phyloP scores from a whole-genome alignment of 2,329 filamentous ascomycete species.

The Colletotrichum sp. region DNA sequence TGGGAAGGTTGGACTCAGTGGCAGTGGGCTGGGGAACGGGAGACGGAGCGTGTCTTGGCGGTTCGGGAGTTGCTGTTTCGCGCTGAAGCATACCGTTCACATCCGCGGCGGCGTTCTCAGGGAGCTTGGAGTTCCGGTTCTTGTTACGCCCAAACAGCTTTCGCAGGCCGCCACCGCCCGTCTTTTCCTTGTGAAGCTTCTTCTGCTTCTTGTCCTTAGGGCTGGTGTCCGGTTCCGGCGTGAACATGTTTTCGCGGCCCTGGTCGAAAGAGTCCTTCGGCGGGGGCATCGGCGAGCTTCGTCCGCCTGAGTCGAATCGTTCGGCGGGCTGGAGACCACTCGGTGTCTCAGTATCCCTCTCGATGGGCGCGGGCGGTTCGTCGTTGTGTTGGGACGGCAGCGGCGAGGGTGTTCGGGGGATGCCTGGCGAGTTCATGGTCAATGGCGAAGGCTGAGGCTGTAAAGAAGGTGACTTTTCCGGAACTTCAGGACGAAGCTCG shows the following conservation, averaged over 20 bases:
- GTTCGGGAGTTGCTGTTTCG: slow-evolving; percentile 28
- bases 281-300: slow-evolving; percentile 44
- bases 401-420: neutral
- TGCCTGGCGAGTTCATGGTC: slow-evolving; percentile 25
- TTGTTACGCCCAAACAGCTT: slow-evolving; percentile 71
- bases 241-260: slow-evolving; percentile 40
- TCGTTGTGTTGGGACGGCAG: slow-evolving; percentile 11
- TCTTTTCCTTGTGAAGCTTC: slow-evolving; percentile 61
- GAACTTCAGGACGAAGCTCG: slow-evolving; percentile 43
- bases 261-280: slow-evolving; percentile 38
- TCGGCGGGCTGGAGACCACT: slow-evolving; percentile 40
- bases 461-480: slow-evolving; percentile 43
- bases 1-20: slow-evolving; percentile 21
- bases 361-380: slow-evolving; percentile 31
- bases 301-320: slow-evolving; percentile 33
- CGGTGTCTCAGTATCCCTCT: slow-evolving; percentile 42
- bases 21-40: slow-evolving; percentile 22
- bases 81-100: slow-evolving; percentile 56
- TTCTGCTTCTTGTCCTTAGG: slow-evolving; percentile 53
- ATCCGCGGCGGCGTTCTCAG: slow-evolving; percentile 57
- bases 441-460: slow-evolving; percentile 27
- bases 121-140: slow-evolving; percentile 62
- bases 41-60: slow-evolving; percentile 25
- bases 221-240: slow-evolving; percentile 45
- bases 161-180: slow-evolving; percentile 55